Conservation (phyloP, 208 protist genomes). For the Trypanosoma lewisi region DNA sequence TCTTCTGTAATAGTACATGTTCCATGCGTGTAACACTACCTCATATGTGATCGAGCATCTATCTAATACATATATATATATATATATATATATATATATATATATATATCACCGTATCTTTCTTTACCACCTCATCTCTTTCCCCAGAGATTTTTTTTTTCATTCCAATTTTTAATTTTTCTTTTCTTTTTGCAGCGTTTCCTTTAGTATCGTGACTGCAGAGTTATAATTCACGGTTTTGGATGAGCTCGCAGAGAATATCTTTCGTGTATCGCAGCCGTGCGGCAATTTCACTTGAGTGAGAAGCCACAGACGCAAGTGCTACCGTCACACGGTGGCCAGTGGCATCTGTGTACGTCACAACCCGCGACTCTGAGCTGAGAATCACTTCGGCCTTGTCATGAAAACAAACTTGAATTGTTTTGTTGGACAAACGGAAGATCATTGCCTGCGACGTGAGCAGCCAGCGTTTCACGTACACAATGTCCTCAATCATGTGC, state of each 20-base stretch:
- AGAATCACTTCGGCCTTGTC: conserved; percentile 94
- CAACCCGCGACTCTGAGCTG: conserved; percentile 78
- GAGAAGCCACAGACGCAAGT: conserved; percentile 19
- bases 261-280: conserved; percentile 38
- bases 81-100: conserved; percentile 18
- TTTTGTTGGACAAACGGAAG: conserved; percentile 95
- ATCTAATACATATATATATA: conserved; percentile 1
- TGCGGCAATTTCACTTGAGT: conserved; percentile 29
- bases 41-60: not conserved
- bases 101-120: too few relatives aligned
- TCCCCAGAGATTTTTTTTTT: not conserved
- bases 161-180: not conserved
- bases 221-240: conserved; percentile 36
- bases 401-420: conserved; percentile 94
- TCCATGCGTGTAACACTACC: not conserved
- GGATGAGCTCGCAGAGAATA: conserved; percentile 38
- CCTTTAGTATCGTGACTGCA: not conserved
- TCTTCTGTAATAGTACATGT: not conserved
- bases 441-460: conserved; percentile 91
- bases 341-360: conserved; percentile 80
- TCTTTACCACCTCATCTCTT: not conserved
- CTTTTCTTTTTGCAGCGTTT: not conserved
- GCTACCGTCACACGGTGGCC: conserved; percentile 26
- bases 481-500: conserved; percentile 64
- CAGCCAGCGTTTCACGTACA: conserved; percentile 96